Conservation (phyloP, 129 eudicot species). For the Glebionis coronaria region DNA sequence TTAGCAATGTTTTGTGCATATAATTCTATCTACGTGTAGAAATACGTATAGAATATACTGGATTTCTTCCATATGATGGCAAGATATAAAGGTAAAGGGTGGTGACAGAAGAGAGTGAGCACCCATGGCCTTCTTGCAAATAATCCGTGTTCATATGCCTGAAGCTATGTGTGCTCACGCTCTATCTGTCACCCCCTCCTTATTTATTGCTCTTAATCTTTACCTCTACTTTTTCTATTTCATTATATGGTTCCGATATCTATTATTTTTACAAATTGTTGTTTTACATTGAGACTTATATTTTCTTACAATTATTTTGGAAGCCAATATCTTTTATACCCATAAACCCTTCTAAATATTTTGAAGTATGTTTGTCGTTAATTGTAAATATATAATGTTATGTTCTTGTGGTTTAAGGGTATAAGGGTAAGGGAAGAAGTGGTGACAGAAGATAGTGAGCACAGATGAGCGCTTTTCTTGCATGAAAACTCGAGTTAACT, state of each 20-base stretch:
- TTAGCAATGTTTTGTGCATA: slow-evolving; percentile 1
- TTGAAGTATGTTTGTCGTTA: too few relatives aligned
- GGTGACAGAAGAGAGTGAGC: slow-evolving; percentile 17
- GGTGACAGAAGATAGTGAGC: slow-evolving; percentile 43
- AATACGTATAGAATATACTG: too few relatives aligned
- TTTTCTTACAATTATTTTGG: too few relatives aligned
- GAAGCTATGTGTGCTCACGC: slow-evolving; percentile 78
- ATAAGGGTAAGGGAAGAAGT: background rate
- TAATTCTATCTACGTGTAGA: too few relatives aligned
- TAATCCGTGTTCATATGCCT: slow-evolving; percentile 30
- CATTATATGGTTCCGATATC: too few relatives aligned
- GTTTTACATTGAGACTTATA: too few relatives aligned
- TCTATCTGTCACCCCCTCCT: slow-evolving; percentile 69
- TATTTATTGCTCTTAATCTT: background rate
- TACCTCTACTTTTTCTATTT: background rate
- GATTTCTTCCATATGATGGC: background rate
- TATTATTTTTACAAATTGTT: too few relatives aligned
- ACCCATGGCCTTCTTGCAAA: slow-evolving; percentile 15
- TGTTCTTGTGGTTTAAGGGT: background rate
- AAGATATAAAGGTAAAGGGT: slow-evolving; percentile 6
- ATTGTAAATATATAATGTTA: background rate
- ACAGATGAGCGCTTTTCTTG: slow-evolving; percentile 20
- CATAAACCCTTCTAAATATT: background rate
- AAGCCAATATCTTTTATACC: too few relatives aligned
- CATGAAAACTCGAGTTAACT: background rate